Conservation (phyloP, 768 basidiomycete species). For the Saitozyma podzolica region DNA sequence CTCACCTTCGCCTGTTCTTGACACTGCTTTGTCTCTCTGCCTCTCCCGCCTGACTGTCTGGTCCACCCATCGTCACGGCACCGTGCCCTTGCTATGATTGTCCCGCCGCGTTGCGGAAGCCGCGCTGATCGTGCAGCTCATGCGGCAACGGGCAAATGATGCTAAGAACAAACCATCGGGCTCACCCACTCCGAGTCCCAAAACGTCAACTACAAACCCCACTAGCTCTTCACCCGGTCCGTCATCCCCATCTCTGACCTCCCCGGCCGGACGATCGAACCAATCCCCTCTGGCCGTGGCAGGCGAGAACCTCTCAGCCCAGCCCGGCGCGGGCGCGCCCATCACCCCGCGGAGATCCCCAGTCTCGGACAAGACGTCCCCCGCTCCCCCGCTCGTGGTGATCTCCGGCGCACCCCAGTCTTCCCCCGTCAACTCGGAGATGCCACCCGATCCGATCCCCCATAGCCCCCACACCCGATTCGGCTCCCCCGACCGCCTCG, state of each 20-base stretch:
- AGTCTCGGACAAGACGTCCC: constrained; percentile 49
- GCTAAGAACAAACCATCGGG: constrained; percentile 32
- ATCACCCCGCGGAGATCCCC: constrained; percentile 43
- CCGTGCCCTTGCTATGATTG: no score
- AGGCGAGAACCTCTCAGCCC: neutral
- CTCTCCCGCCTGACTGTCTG: no score
- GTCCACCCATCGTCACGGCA: no score
- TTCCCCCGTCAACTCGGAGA: constrained; percentile 42
- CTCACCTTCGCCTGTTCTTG: no score
- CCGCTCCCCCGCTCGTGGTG: constrained; percentile 54
- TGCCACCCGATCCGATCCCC: constrained; percentile 54
- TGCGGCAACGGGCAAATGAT: neutral
- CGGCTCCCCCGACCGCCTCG: constrained; percentile 44
- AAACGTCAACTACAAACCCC: constrained; percentile 16
- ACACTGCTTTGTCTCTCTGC: no score
- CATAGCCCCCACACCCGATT: constrained; percentile 52
- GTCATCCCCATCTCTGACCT: constrained; percentile 30
- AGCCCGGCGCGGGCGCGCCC: constrained; percentile 9
- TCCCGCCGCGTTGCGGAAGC: no score
- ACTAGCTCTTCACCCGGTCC: constrained; percentile 31
- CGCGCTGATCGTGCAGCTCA: no score
- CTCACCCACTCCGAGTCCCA: constrained; percentile 26
- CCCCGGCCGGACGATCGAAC: constrained; percentile 26
- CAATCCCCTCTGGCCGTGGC: constrained; percentile 9
- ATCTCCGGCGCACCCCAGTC: constrained; percentile 42